Conservation (phyloP, 2,329 filamentous ascomycete genomes). For the Claviceps purpurea region DNA sequence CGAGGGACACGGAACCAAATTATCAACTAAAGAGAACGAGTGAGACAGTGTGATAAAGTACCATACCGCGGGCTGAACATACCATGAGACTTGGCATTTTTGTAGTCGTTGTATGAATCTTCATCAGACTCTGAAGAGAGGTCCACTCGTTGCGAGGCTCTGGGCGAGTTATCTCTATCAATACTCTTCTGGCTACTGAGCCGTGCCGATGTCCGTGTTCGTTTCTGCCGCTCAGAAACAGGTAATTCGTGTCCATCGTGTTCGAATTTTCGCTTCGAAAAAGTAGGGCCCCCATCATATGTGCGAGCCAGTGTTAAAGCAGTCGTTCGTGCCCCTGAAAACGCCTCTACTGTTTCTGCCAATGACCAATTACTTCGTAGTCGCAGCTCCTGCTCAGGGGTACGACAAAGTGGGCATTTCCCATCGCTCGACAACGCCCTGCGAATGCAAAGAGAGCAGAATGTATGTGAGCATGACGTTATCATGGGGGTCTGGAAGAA, state of each 20-base stretch:
- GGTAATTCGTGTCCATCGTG: constrained; percentile 16
- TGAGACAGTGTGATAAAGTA: not conserved
- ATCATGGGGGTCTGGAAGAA: constrained; percentile 92
- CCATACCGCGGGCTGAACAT: constrained; percentile 8
- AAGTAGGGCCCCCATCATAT: not conserved
- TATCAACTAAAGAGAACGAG: constrained; percentile 40
- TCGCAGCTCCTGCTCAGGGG: constrained; percentile 68
- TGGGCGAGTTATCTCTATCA: constrained; percentile 6
- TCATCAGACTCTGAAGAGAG: constrained; percentile 1
- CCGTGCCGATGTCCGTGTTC: constrained; percentile 37
- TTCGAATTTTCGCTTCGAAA: constrained; percentile 40
- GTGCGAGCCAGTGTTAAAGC: constrained; percentile 51
- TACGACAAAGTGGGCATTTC: constrained; percentile 75
- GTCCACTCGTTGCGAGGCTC: not conserved
- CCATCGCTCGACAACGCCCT: constrained; percentile 70
- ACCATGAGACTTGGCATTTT: constrained; percentile 16
- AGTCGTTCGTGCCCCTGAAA: constrained; percentile 48
- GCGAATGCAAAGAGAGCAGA: constrained; percentile 92
- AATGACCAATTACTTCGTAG: constrained; percentile 74
- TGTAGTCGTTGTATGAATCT: constrained; percentile 13
- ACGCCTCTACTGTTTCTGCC: constrained; percentile 72
- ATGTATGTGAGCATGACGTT: constrained; percentile 88
- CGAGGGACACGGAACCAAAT: constrained; percentile 71
- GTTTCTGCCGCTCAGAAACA: constrained; percentile 28
- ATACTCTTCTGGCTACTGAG: constrained; percentile 30